A percentile compares a stretch with the other conserved stretches of the same genome.
phyloP scores from a whole-genome alignment of 2,329 filamentous ascomycete genomes.

The Claviceps humidiphila region DNA sequence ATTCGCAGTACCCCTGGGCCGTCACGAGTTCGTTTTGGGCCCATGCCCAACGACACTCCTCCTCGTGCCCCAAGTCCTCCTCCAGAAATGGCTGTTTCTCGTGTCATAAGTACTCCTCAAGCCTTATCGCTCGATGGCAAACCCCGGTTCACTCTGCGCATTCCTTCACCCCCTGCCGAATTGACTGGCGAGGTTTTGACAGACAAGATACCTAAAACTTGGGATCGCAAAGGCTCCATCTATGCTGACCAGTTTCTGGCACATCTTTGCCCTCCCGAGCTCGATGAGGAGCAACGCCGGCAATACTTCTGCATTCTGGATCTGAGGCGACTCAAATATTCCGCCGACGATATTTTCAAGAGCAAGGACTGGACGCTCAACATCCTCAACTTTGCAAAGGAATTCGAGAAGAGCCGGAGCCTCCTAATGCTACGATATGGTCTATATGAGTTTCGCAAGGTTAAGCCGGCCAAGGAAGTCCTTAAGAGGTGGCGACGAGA shows the following conservation, averaged over 20 bases:
- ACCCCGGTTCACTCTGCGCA: conserved; percentile 38
- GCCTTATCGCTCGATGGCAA: no score
- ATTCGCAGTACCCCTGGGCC: conserved; percentile 27
- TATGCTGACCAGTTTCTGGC: conserved; percentile 47
- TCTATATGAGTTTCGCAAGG: conserved; percentile 49
- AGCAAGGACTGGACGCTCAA: conserved; percentile 52
- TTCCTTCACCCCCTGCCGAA: conserved; percentile 41
- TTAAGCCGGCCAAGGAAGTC: conserved; percentile 44
- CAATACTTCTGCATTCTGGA: conserved; percentile 53
- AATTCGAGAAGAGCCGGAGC: conserved; percentile 50
- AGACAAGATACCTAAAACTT: conserved; percentile 39
- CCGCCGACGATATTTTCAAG: conserved; percentile 45
- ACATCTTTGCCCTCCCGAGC: conserved; percentile 42
- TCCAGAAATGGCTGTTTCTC: conserved; percentile 22
- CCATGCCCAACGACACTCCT: conserved; percentile 29
- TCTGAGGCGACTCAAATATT: conserved; percentile 46
- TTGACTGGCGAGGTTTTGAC: conserved; percentile 42
- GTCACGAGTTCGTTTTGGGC: conserved; percentile 29
- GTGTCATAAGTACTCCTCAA: conserved; percentile 22
- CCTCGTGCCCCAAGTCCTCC: conserved; percentile 27
- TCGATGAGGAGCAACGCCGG: conserved; percentile 45
- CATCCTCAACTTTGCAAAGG: conserved; percentile 48
- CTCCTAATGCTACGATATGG: conserved; percentile 49
- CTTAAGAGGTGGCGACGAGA: conserved; percentile 45
- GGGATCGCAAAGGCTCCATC: conserved; percentile 38